These are phyloP conservation scores for Gossypium schwendimanii DNA, from an alignment of 441 rosid species.

Conservation along the genomic window DNA sequence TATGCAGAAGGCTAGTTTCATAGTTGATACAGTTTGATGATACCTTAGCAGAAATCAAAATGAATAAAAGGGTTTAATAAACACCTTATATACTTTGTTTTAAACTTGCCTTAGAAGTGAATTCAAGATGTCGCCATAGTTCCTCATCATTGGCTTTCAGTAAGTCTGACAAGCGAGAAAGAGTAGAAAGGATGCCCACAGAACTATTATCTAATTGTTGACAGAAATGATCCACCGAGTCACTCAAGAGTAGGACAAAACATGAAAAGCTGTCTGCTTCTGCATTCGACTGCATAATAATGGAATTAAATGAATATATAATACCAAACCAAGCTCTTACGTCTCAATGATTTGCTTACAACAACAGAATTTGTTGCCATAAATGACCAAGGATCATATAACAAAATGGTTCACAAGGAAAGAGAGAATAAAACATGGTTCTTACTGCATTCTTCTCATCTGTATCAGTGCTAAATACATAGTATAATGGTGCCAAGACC, in stretches of 20 bases:
- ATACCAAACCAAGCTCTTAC: not conserved
- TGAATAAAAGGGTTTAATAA: not conserved
- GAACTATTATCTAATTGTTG: conserved; percentile 61
- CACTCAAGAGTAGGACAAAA: conserved; percentile 53
- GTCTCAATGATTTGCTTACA: not conserved
- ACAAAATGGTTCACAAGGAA: conserved; percentile 1
- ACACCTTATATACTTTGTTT: not conserved
- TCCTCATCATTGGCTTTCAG: conserved; percentile 54
- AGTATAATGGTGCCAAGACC: conserved; percentile 64
- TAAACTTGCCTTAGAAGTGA: conserved; percentile 41
- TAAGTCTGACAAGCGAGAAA: conserved; percentile 46
- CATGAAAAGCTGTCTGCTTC: conserved; percentile 70
- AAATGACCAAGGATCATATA: not conserved
- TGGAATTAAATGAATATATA: not conserved
- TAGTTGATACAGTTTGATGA: not conserved
- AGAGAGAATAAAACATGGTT: conserved; percentile 6
- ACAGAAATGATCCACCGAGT: conserved; percentile 67
- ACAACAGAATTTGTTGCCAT: not conserved
- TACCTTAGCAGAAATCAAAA: not conserved
- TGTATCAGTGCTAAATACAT: conserved; percentile 45
- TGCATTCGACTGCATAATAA: conserved; percentile 38
- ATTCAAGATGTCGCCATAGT: conserved; percentile 61
- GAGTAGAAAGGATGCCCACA: conserved; percentile 54
- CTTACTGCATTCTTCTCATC: conserved; percentile 57
- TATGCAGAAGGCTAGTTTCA: not conserved